Percentiles rank a stretch among this genome's conserved stretches.
These are phyloP conservation scores for Umbilicaria muhlenbergii DNA, from an alignment of 495 filamentous ascomycete genomes.

Conservation along the genomic window DNA sequence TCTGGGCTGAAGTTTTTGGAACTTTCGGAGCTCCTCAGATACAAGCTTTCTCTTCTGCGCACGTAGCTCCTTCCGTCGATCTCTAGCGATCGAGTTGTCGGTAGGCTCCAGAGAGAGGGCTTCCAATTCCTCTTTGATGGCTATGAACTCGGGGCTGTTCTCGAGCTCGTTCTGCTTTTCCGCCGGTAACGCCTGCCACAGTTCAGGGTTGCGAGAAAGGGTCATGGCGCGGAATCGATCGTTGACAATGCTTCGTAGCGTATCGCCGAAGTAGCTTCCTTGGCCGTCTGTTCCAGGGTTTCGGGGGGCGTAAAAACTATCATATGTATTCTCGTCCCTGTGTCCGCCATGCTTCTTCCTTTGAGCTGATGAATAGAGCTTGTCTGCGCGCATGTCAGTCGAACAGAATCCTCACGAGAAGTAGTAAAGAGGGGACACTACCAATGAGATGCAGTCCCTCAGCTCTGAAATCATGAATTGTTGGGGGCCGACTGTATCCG, in stretches of 20 bases:
- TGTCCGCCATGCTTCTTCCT: slow-evolving; percentile 13
- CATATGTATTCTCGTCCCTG: slow-evolving; percentile 6
- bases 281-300: slow-evolving; percentile 11
- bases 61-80: slow-evolving; percentile 9
- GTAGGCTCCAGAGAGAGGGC: slow-evolving; percentile 1
- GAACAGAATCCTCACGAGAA: no score
- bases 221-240: slow-evolving; percentile 12
- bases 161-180: slow-evolving; percentile 11
- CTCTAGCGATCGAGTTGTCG: slow-evolving; percentile 5
- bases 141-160: slow-evolving; percentile 6
- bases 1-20: slow-evolving; percentile 7
- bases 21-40: slow-evolving; percentile 8
- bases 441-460: slow-evolving; percentile 11
- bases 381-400: slow-evolving; percentile 8
- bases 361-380: slow-evolving; percentile 11
- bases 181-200: slow-evolving; percentile 12
- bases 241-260: slow-evolving; percentile 8
- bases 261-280: slow-evolving; percentile 8
- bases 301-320: slow-evolving; percentile 10
- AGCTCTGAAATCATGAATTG: slow-evolving; percentile 11
- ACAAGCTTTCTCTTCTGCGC: slow-evolving; percentile 12
- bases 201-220: slow-evolving; percentile 11
- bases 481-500: slow-evolving; percentile 7
- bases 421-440: slow-evolving; percentile 9
- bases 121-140: slow-evolving; percentile 11